Base-by-base conservation (phyloP, 2,329 filamentous ascomycete species). In the Beauveria pseudobassiana region DNA sequence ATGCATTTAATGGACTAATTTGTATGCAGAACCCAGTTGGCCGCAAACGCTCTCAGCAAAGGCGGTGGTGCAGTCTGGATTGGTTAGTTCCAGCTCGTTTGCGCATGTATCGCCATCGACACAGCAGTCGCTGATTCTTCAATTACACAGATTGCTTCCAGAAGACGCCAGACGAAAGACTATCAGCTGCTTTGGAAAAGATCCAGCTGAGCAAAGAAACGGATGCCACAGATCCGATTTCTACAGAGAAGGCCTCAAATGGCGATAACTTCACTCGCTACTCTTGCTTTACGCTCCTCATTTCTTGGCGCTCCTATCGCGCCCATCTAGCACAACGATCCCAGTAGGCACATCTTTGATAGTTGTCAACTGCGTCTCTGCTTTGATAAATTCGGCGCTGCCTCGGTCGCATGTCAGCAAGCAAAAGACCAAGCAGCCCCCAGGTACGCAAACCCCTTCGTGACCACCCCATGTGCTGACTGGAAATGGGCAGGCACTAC, bases 331-430 rank as follows among this genome's bases (percentile, higher is more conserved):
- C 2, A 74, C 76, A 10, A 87, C 90, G 63, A 83, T 92, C 54
- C 84, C 88, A 1, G 62, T 72, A 26, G 78, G 80, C 34, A 87
- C 89, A 12, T 81, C 82, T 26, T 78, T 97, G 1, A 74, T 97
- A 43, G 79, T 97, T 14, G 78, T 97, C 65, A 91, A 96, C 72
- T 87, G 87, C 3, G 76, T 96, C 22, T 92, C 92, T 7, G 85
- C 86, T 8, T 79, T 95, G 28, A 80, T 97, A 63, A 89, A 90
- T 66, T 83, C 87, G 59, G 87, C 91, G 38, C 91, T 96, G 63
- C 90, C 90, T 20, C 87, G 86, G 64, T 76, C 77, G 42, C 72
- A 76, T 26, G 78, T 82, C 62, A 67, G 67, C 30, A 75, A 72
- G 60, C 69, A 71, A 58, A 63, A 65, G 40, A 63, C 69, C 18